Conservation (phyloP, 2,329 filamentous ascomycete genomes). For the Aureobasidium sp. region DNA sequence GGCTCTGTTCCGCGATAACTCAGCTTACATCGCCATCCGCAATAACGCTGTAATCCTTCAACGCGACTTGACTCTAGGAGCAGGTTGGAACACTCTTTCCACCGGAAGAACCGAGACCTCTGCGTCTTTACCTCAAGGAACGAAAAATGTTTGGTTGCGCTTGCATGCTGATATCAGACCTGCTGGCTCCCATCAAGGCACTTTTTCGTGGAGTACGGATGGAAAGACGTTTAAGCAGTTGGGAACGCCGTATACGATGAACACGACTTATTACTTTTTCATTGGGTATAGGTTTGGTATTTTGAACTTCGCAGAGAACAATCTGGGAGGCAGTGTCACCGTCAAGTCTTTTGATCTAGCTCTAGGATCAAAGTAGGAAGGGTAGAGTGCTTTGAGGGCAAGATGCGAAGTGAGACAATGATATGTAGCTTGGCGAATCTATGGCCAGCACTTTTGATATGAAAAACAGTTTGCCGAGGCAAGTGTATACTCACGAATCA, state of each 20-base stretch:
- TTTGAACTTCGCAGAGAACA: slow-evolving; percentile 33
- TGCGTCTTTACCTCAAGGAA: slow-evolving; percentile 15
- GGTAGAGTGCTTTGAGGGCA: not conserved
- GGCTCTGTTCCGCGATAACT: slow-evolving; percentile 45
- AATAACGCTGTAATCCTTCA: slow-evolving; percentile 33
- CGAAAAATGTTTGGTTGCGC: slow-evolving; percentile 27
- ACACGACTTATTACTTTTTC: slow-evolving; percentile 33
- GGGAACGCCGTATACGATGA: slow-evolving; percentile 28
- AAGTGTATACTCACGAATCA: too few species aligned
- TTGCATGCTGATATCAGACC: slow-evolving; percentile 32
- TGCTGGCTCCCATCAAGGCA: slow-evolving; percentile 24
- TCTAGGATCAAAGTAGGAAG: not conserved
- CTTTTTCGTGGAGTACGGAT: slow-evolving; percentile 33
- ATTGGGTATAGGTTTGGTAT: slow-evolving; percentile 34
- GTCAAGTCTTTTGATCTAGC: slow-evolving; percentile 17
- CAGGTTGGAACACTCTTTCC: slow-evolving; percentile 27
- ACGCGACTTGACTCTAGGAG: slow-evolving; percentile 32
- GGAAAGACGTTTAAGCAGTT: slow-evolving; percentile 28
- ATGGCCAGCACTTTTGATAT: too few species aligned
- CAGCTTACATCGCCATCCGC: slow-evolving; percentile 38
- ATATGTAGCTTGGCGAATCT: not conserved
- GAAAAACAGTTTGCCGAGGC: too few species aligned
- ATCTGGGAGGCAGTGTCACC: slow-evolving; percentile 27
- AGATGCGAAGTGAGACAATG: not conserved
- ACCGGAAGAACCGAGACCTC: slow-evolving; percentile 26